phyloP scores from a whole-genome alignment of 1,284 basidiomycete species.

The Sporisorium iseilematis-ciliati region DNA sequence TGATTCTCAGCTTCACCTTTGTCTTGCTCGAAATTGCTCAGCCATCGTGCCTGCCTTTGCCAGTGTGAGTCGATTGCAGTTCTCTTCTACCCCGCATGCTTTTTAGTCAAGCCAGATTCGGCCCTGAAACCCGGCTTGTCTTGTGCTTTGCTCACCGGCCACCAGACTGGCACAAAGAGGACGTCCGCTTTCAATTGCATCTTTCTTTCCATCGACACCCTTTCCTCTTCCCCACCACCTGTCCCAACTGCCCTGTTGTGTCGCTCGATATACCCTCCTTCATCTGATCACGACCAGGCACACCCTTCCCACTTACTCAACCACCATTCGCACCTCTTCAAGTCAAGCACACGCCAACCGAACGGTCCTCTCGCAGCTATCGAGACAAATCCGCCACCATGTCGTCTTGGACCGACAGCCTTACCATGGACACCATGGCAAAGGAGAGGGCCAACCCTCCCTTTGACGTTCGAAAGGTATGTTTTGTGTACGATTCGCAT shows the following conservation, averaged over 20 bases:
- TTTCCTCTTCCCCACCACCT: constrained; percentile 4
- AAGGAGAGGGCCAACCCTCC: constrained; percentile 72
- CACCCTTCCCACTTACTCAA: neutral
- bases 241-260: neutral
- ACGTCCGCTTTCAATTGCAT: constrained; percentile 5
- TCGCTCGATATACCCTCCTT: neutral
- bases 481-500: constrained; percentile 11
- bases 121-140: neutral
- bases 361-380: constrained; percentile 32
- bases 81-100: neutral
- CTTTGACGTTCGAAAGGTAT: constrained; percentile 72
- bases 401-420: constrained; percentile 53
- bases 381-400: constrained; percentile 41
- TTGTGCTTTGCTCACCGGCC: neutral
- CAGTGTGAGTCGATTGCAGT: too few relatives aligned
- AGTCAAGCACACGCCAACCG: neutral
- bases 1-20: neutral
- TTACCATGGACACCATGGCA: constrained; percentile 69
- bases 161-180: neutral
- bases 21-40: neutral
- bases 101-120: neutral
- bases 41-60: neutral
- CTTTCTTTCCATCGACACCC: neutral
- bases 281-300: neutral
- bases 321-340: neutral